Evolutionary conservation across 23 red algal species (phyloP).

Genomic region (Cyanidioschyzon merolae): DNA sequence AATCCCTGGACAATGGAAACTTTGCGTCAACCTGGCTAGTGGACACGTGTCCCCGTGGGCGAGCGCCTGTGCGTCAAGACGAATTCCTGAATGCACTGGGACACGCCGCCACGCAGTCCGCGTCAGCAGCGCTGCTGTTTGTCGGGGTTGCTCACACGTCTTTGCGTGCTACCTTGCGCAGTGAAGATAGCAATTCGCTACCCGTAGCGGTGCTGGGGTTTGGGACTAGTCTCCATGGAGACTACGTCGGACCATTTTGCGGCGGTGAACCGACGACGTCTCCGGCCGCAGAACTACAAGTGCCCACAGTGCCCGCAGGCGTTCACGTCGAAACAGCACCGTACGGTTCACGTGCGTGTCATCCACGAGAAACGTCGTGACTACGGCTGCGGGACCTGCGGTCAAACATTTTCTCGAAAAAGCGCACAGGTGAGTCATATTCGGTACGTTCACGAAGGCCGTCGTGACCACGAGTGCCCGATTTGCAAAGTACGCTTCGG

Average conservation of each 20-base stretch:
- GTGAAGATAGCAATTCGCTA: too few species aligned
- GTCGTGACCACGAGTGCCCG: conserved; percentile 13
- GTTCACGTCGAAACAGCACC: conserved; percentile 19
- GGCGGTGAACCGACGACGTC: neutral
- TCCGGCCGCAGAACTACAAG: neutral
- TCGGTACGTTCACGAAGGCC: conserved; percentile 5
- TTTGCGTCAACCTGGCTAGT: too few species aligned
- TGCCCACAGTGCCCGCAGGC: conserved; percentile 8
- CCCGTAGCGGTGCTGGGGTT: too few species aligned
- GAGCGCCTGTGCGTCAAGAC: too few species aligned
- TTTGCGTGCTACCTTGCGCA: too few species aligned
- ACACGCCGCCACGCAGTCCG: too few species aligned
- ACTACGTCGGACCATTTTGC: neutral
- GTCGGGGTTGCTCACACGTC: too few species aligned
- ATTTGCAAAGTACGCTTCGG: neutral
- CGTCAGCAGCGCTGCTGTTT: too few species aligned
- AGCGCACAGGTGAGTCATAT: conserved; percentile 14
- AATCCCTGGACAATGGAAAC: too few species aligned
- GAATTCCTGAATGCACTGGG: too few species aligned
- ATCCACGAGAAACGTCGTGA: conserved; percentile 13
- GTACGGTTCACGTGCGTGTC: conserved; percentile 7
- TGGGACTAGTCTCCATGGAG: neutral
- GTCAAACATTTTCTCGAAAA: neutral
- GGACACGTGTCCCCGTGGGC: too few species aligned
- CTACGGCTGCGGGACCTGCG: conserved; percentile 11